Base-by-base conservation (phyloP, 108 stramenopile genomes). In the Parietichytrium sp. region DNA sequence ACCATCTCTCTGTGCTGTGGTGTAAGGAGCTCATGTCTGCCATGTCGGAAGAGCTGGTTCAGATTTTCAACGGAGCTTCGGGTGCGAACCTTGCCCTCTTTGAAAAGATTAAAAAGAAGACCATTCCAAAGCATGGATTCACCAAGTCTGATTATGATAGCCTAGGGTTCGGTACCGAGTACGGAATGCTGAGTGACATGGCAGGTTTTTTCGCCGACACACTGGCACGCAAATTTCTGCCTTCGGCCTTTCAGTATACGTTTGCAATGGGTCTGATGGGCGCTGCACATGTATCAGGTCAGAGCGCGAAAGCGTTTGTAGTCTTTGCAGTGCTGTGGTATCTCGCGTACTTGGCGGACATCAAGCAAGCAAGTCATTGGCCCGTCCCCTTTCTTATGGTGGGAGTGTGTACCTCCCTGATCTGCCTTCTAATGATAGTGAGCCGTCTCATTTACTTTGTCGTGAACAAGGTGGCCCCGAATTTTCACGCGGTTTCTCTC, bases 1-100 rank as follows among this genome's bases (percentile, higher is more conserved):
- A 72, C 20, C 61, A 72, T 42, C 61, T 72, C 20, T 33, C 61
- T 13, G 45, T 72, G 10, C 61, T 72, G 23, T 72, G 61, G 61
- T 72, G 61, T 42, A 72, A 72, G 10, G 61, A 72, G 61, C 20
- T 72, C 10, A 42, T 72, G 15, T 45, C 36, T 13, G 38, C 38
- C 0, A 33, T 72, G 10, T 33, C 61, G 42, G 20, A 27, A n/a
- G 38, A 72, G 10, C 38, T 45, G 1, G 61, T 72, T 2, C 38
- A 72, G 15, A 42, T 42, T 45, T 42, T 72, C 33, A 25, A 72
- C 13, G 61, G 61, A n/a, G n/a, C n/a, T n/a, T 10, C 10, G 20
- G 8, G 29, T n/a, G 12, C 4, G 23, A 6, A 6, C 20, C 7
- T 10, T 72, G 42, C 20, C 45, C 15, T 6, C 7, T 15, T 72